Evolutionary conservation across 1,139 yeast genomes (phyloP).

Genomic region (Geotrichum histeridarum): DNA sequence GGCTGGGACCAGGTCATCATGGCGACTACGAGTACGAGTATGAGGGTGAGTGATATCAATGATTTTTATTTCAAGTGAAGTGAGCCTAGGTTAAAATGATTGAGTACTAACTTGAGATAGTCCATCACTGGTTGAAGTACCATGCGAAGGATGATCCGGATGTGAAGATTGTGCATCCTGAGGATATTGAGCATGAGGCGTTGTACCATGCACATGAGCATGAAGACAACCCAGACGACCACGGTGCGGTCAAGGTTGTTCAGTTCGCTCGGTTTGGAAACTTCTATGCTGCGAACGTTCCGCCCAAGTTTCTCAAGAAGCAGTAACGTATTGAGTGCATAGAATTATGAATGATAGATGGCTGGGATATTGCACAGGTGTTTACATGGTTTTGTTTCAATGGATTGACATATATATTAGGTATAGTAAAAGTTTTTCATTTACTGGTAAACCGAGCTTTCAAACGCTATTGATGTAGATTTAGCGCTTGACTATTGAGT

Average conservation of each 20-base stretch:
- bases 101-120: slow-evolving; percentile 27
- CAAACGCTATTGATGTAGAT: no score
- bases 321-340: not conserved
- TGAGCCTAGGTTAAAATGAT: no score
- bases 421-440: no score
- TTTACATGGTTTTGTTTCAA: no score
- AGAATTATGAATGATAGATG: not conserved
- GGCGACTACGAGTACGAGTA: slow-evolving; percentile 90
- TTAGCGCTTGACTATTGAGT: no score
- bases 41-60: slow-evolving; percentile 44
- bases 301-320: slow-evolving; percentile 32
- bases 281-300: slow-evolving; percentile 31
- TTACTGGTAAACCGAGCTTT: no score
- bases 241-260: slow-evolving; percentile 35
- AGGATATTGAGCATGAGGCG: slow-evolving; percentile 84
- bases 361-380: not conserved
- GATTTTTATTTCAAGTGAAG: not conserved
- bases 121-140: slow-evolving; percentile 88
- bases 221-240: slow-evolving; percentile 45
- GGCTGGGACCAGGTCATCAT: slow-evolving; percentile 96
- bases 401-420: no score
- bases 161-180: slow-evolving; percentile 71
- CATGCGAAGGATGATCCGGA: slow-evolving; percentile 82
- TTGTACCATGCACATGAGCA: slow-evolving; percentile 89
- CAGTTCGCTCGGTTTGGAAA: slow-evolving; percentile 34